Evolutionary conservation across 208 protist genomes (phyloP).

Genomic region (Leishmania guyanensis): DNA sequence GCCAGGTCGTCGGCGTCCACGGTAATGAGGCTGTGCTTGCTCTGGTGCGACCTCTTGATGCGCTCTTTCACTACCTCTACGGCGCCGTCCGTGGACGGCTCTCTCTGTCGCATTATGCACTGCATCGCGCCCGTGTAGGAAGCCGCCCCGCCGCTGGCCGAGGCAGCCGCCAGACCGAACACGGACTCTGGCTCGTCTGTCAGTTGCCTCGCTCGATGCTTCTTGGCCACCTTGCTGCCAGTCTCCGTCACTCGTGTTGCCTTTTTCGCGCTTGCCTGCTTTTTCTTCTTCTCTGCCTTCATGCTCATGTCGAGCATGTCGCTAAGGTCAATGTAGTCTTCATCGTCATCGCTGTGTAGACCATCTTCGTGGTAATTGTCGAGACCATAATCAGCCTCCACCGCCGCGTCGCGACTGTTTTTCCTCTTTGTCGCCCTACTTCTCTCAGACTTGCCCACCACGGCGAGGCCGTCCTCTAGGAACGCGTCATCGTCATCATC

Average conservation of each 20-base stretch:
- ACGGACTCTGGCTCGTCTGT: constrained; percentile 72
- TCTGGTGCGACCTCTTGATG: constrained; percentile 55
- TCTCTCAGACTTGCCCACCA: constrained; percentile 46
- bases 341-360: constrained; percentile 57
- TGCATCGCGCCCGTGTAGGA: constrained; percentile 54
- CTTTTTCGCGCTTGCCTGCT: constrained; percentile 47
- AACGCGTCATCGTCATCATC: constrained; percentile 48
- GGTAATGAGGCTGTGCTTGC: constrained; percentile 72
- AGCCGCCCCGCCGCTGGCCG: constrained; percentile 27
- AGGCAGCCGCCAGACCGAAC: constrained; percentile 41
- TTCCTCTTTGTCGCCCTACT: constrained; percentile 2
- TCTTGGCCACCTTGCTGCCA: constrained; percentile 39
- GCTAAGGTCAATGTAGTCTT: constrained; percentile 82
- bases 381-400: constrained; percentile 47
- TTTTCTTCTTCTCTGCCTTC: constrained; percentile 58
- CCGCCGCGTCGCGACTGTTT: neutral
- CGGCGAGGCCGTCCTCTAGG: constrained; percentile 44
- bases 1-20: constrained; percentile 75
- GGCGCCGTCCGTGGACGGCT: constrained; percentile 23
- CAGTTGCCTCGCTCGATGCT: constrained; percentile 38
- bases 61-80: constrained; percentile 36
- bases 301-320: constrained; percentile 81
- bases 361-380: constrained; percentile 67
- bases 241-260: constrained; percentile 37
- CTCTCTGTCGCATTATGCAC: constrained; percentile 44